These are phyloP conservation scores for Akebia trifoliata DNA, from an alignment of 164 flowering plant species.

Conservation along the genomic window DNA sequence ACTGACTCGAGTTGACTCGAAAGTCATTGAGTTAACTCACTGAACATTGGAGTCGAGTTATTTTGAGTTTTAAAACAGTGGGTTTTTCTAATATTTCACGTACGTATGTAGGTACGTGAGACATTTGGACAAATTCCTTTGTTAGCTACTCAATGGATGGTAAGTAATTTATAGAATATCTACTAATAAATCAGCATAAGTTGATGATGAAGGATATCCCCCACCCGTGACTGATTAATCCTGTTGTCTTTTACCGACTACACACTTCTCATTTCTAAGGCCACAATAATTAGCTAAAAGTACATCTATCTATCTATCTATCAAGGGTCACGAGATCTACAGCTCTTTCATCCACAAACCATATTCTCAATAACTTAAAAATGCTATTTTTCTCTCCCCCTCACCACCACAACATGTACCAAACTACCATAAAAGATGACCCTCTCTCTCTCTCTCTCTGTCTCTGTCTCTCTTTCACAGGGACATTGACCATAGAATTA, in stretches of 20 bases:
- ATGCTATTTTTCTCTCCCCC: not conserved
- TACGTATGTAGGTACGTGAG: too few relatives aligned
- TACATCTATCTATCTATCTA: too few relatives aligned
- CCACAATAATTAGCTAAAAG: conserved; percentile 35
- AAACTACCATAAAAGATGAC: not conserved
- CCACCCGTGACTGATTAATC: conserved; percentile 22
- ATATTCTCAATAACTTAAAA: not conserved
- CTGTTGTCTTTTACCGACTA: conserved; percentile 17
- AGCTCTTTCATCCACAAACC: conserved; percentile 13
- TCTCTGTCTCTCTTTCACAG: not conserved
- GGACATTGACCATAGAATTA: not conserved
- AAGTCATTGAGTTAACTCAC: too few relatives aligned
- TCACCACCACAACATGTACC: conserved; percentile 2
- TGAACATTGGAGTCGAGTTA: too few relatives aligned
- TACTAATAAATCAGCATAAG: too few relatives aligned
- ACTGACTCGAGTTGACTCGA: too few relatives aligned
- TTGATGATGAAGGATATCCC: too few relatives aligned
- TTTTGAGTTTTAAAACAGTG: too few relatives aligned
- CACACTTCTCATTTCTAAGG: conserved; percentile 11
- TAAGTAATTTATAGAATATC: too few relatives aligned
- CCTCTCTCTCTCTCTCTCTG: not conserved
- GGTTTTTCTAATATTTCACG: too few relatives aligned
- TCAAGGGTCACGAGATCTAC: conserved; percentile 49
- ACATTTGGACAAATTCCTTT: too few relatives aligned
- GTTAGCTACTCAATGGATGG: too few relatives aligned